These are phyloP conservation scores for Gastrodia elata DNA, from an alignment of 106 monocot genomes.

Conservation along the genomic window DNA sequence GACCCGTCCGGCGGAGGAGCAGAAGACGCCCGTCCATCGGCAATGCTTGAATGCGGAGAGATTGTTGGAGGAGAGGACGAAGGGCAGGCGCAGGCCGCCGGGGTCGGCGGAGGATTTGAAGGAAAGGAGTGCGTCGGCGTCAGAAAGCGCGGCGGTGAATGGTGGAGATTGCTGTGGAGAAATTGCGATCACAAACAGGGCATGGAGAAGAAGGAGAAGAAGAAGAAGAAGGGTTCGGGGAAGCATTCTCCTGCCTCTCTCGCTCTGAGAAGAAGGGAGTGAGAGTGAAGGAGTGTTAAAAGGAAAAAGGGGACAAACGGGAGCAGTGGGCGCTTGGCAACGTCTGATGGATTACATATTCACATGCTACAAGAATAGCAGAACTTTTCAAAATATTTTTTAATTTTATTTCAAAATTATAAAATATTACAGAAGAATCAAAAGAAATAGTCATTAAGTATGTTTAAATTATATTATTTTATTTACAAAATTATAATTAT, in stretches of 20 bases:
- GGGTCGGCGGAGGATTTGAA: slow-evolving; percentile 64
- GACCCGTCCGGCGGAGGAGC: slow-evolving; percentile 32
- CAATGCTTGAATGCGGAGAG: slow-evolving; percentile 18
- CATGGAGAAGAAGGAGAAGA: neutral
- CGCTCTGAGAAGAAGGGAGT: neutral
- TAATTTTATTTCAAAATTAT: too few relatives aligned
- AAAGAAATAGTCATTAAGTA: too few relatives aligned
- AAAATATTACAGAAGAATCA: too few relatives aligned
- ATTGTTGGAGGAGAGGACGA: slow-evolving; percentile 8
- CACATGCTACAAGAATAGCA: too few relatives aligned
- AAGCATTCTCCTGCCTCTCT: neutral
- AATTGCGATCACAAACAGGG: neutral
- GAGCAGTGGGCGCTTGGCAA: neutral
- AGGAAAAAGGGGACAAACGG: neutral
- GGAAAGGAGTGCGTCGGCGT: slow-evolving; percentile 38
- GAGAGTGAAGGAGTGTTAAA: neutral
- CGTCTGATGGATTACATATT: too few relatives aligned
- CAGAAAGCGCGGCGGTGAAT: neutral
- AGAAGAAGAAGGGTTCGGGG: neutral
- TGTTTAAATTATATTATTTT: too few relatives aligned
- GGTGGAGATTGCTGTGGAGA: neutral
- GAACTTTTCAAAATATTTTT: too few relatives aligned
- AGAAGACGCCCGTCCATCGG: slow-evolving; percentile 53
- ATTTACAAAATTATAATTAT: too few relatives aligned
- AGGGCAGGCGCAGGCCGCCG: slow-evolving; percentile 21